phyloP scores from a whole-genome alignment of 2,329 filamentous ascomycete genomes.

The Nectriaceae sp. region DNA sequence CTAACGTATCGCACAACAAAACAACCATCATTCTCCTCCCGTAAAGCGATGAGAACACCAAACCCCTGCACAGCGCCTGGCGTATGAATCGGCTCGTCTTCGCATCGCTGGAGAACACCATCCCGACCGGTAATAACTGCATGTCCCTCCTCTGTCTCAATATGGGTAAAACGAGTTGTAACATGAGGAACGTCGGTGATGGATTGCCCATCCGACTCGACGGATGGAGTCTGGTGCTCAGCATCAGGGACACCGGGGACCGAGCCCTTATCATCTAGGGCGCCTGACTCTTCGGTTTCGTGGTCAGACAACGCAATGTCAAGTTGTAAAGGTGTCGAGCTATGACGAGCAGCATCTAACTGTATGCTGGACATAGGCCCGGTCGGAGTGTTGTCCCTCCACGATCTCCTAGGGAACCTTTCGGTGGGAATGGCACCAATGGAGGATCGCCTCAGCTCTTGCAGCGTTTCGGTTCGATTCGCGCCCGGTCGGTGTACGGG shows the following conservation, averaged over 20 bases:
- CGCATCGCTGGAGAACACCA: slow-evolving; percentile 74
- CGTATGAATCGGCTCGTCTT: slow-evolving; percentile 89
- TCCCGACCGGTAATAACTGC: slow-evolving; percentile 80
- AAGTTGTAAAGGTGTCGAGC: slow-evolving; percentile 34
- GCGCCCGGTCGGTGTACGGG: slow-evolving; percentile 31
- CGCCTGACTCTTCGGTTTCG: slow-evolving; percentile 33
- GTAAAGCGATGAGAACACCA: slow-evolving; percentile 73
- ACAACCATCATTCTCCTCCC: slow-evolving; percentile 68
- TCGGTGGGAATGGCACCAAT: slow-evolving; percentile 13
- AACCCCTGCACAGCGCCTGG: slow-evolving; percentile 83
- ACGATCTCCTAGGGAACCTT: slow-evolving; percentile 19
- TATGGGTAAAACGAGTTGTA: slow-evolving; percentile 77
- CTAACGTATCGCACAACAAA: slow-evolving; percentile 74
- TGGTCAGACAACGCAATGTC: slow-evolving; percentile 34
- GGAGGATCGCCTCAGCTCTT: slow-evolving; percentile 30
- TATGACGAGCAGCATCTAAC: slow-evolving; percentile 44
- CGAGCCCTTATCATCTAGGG: slow-evolving; percentile 1
- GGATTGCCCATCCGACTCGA: slow-evolving; percentile 23
- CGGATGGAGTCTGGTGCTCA: slow-evolving; percentile 16
- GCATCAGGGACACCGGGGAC: neutral
- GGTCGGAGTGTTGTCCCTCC: slow-evolving; percentile 37
- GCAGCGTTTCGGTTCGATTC: slow-evolving; percentile 31
- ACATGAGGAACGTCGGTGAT: slow-evolving; percentile 50
- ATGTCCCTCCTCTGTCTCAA: slow-evolving; percentile 76
- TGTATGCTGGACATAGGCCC: slow-evolving; percentile 48